These are phyloP conservation scores for Myxozyma monticola DNA, from an alignment of 805 yeast genomes.

Conservation along the genomic window DNA sequence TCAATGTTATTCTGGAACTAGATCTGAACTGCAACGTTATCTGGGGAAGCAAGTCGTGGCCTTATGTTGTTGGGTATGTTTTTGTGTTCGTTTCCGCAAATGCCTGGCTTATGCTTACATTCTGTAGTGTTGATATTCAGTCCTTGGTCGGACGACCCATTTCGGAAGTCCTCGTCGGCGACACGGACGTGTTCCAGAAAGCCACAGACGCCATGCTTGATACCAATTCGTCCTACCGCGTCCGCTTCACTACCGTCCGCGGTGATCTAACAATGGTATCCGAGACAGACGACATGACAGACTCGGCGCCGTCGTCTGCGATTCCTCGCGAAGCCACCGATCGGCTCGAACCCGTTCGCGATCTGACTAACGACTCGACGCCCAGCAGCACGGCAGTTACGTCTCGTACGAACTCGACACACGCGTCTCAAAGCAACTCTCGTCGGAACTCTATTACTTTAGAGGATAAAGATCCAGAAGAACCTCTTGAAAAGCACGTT, in stretches of 20 bases:
- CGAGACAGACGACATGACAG: conserved; percentile 12
- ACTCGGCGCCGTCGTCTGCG: background rate
- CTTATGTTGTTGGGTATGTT: conserved; percentile 60
- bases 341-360: background rate
- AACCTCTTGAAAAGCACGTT: too few relatives aligned
- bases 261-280: conserved; percentile 27
- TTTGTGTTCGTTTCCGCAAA: background rate
- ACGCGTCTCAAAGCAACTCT: conserved; percentile 2
- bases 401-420: conserved; percentile 5
- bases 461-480: conserved; percentile 9
- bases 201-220: conserved; percentile 41
- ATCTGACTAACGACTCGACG: conserved; percentile 2
- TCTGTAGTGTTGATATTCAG: conserved; percentile 18
- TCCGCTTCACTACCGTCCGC: conserved; percentile 24
- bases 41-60: conserved; percentile 78
- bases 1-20: conserved; percentile 76
- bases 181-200: conserved; percentile 33
- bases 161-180: conserved; percentile 33
- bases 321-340: too few relatives aligned
- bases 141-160: conserved; percentile 32
- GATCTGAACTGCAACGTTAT: conserved; percentile 76
- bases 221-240: conserved; percentile 31
- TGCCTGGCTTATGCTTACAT: conserved; percentile 32
- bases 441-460: conserved; percentile 7
- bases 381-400: conserved; percentile 14